Evolutionary conservation across 2,329 filamentous ascomycete genomes (phyloP).

Genomic region (Sarocladiaceae sp.): DNA sequence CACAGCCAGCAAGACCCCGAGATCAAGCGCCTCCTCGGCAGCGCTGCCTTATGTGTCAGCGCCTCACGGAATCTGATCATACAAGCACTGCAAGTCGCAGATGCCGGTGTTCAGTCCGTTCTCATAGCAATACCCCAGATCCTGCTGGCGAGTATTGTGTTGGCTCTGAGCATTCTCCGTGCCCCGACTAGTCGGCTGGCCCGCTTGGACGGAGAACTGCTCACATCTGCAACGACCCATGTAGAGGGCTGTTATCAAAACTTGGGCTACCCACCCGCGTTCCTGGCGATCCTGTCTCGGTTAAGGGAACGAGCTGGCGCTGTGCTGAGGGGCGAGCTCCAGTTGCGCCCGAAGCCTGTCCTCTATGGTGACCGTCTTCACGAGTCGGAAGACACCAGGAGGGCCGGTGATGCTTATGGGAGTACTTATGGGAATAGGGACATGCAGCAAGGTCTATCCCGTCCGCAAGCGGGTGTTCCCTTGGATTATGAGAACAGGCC

Average conservation of each 20-base stretch:
- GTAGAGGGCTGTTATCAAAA: not conserved
- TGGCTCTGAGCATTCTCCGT: not conserved
- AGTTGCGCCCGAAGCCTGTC: not conserved
- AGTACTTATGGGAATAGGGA: not conserved
- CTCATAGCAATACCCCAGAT: not conserved
- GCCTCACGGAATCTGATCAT: not conserved
- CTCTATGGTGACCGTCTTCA: too few relatives aligned
- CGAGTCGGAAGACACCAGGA: not conserved
- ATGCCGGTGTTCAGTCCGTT: not conserved
- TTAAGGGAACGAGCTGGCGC: conserved; percentile 1
- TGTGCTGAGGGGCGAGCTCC: not conserved
- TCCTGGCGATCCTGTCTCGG: not conserved
- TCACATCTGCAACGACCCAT: not conserved
- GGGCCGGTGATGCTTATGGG: not conserved
- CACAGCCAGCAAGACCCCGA: not conserved
- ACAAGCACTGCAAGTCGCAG: not conserved
- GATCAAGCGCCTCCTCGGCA: conserved; percentile 5
- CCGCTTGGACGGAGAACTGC: not conserved
- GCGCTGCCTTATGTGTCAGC: not conserved
- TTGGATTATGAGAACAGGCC: not conserved
- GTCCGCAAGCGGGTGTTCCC: not conserved
- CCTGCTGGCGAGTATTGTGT: not conserved
- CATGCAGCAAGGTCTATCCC: not conserved
- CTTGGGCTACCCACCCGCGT: not conserved
- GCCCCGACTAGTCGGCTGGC: not conserved